A percentile compares a stretch with the other conserved stretches of the same genome.
Evolutionary conservation across 2,329 filamentous ascomycete species (phyloP).

Genomic region (Pezicula rhizophila): DNA sequence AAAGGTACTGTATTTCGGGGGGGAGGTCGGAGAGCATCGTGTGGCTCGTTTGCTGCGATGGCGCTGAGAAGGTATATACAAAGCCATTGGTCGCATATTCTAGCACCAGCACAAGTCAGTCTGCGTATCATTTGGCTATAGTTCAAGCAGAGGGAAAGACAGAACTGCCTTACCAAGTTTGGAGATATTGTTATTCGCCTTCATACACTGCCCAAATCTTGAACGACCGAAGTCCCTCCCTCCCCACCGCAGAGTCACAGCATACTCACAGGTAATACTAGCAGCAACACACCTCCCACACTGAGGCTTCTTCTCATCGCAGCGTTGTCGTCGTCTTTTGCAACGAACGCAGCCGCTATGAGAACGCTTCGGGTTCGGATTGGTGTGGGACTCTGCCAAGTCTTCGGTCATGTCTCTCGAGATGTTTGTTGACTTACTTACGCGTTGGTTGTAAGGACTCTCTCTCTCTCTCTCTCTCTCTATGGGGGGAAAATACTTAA

Average conservation of each 20-base stretch:
- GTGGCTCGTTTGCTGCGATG: background rate
- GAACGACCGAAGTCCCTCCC: conserved; percentile 24
- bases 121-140: background rate
- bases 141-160: no score
- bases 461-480: no score
- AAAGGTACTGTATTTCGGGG: conserved; percentile 15
- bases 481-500: background rate
- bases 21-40: background rate
- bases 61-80: background rate
- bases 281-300: conserved; percentile 32
- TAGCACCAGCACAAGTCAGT: background rate
- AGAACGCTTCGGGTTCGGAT: conserved; percentile 18
- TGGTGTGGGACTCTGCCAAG: background rate
- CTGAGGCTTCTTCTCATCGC: conserved; percentile 34
- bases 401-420: background rate
- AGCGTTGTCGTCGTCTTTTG: conserved; percentile 38
- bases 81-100: background rate
- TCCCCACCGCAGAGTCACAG: conserved; percentile 36
- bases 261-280: conserved; percentile 32
- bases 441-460: no score
- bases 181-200: background rate
- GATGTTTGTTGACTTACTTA: background rate
- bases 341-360: conserved; percentile 37
- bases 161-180: background rate
- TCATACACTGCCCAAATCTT: conserved; percentile 7